These are phyloP conservation scores for Blastocystis sp. DNA, from an alignment of 352 stramenopile species.

Conservation along the genomic window DNA sequence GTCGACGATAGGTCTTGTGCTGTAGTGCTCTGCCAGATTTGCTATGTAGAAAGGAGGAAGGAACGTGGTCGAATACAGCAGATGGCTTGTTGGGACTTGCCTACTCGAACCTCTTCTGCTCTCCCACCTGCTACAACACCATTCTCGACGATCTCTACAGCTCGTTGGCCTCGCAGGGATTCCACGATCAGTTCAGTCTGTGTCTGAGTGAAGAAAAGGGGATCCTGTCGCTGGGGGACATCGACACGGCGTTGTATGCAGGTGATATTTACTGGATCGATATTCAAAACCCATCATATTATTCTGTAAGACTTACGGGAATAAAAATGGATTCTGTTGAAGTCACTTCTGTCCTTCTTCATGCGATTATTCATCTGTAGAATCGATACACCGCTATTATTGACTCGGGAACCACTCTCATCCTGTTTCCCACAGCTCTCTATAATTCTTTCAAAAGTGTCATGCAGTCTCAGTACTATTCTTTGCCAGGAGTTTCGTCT, in stretches of 20 bases:
- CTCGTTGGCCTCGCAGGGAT: background rate
- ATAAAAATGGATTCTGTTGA: background rate
- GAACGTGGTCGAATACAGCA: background rate
- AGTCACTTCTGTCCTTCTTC: background rate
- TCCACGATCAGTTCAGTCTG: background rate
- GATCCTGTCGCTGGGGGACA: background rate
- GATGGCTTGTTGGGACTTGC: constrained; percentile 4
- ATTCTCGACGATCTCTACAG: background rate
- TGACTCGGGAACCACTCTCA: constrained; percentile 8
- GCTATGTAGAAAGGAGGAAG: background rate
- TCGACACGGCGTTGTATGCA: background rate
- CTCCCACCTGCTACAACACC: background rate
- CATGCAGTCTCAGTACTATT: background rate
- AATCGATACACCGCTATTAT: background rate
- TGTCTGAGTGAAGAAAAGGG: constrained; percentile 16
- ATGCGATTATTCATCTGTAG: background rate
- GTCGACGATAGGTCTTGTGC: background rate
- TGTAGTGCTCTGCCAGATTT: background rate
- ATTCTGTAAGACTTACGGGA: background rate
- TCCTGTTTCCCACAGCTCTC: background rate
- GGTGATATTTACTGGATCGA: background rate
- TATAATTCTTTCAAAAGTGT: background rate
- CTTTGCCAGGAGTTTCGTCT: background rate
- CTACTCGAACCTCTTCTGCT: background rate
- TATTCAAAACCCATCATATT: background rate